phyloP scores from a whole-genome alignment of 306 rosid genomes.

The Coriaria nepalensis region DNA sequence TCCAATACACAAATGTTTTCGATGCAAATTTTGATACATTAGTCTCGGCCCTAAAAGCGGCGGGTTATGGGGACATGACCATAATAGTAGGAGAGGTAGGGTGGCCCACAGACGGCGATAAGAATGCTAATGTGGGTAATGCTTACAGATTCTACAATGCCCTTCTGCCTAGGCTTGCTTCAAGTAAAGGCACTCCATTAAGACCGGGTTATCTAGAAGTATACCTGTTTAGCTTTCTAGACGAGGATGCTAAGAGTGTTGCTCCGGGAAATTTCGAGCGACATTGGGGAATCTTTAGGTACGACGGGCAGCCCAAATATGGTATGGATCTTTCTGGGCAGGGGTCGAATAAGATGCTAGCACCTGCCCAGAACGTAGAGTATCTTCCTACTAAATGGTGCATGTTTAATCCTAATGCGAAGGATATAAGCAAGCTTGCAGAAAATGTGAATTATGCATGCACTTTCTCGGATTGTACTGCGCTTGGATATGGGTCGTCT shows the following conservation, averaged over 20 bases:
- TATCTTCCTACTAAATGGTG: conserved; percentile 71
- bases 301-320: conserved; percentile 88
- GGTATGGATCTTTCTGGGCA: conserved; percentile 65
- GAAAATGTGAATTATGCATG: conserved; percentile 77
- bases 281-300: conserved; percentile 85
- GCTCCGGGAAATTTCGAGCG: conserved; percentile 87
- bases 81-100: conserved; percentile 95
- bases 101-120: conserved; percentile 98
- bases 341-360: conserved; percentile 48
- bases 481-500: conserved; percentile 85
- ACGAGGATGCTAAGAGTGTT: conserved; percentile 78
- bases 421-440: conserved; percentile 60
- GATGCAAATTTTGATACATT: conserved; percentile 92
- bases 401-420: conserved; percentile 68
- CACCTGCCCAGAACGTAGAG: conserved; percentile 51
- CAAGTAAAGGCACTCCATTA: conserved; percentile 63
- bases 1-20: conserved; percentile 65
- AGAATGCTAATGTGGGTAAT: conserved; percentile 59
- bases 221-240: conserved; percentile 72
- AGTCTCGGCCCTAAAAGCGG: conserved; percentile 65
- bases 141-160: conserved; percentile 81
- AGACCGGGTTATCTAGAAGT: conserved; percentile 74
- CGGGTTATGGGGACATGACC: conserved; percentile 48
- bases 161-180: conserved; percentile 60
- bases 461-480: conserved; percentile 66